phyloP scores from a whole-genome alignment of 768 basidiomycete species.

The Tephrocybe sp. region DNA sequence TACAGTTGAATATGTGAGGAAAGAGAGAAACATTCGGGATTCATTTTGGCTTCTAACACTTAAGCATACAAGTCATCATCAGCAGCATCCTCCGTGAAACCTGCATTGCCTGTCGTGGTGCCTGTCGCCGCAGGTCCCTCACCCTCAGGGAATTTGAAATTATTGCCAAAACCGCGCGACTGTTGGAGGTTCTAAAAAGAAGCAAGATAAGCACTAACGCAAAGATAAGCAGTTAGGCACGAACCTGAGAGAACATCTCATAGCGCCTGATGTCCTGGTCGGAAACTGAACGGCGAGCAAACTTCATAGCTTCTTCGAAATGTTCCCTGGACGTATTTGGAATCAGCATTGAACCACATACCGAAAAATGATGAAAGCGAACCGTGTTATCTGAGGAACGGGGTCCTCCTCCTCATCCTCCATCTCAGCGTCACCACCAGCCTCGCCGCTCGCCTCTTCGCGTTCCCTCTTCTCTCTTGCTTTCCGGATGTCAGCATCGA shows the following conservation, averaged over 20 bases:
- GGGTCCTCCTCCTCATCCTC: constrained; percentile 87
- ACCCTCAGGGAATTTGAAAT: constrained; percentile 98
- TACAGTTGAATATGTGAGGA: constrained; percentile 4
- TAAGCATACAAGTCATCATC: constrained; percentile 94
- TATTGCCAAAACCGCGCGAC: constrained; percentile 89
- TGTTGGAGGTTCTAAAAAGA: constrained; percentile 76
- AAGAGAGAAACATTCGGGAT: constrained; percentile 2
- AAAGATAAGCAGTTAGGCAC: constrained; percentile 7
- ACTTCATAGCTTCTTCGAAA: constrained; percentile 99
- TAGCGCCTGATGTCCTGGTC: constrained; percentile 97
- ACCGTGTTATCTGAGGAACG: constrained; percentile 85
- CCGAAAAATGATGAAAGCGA: constrained; percentile 23
- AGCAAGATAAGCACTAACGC: constrained; percentile 9
- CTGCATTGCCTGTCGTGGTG: constrained; percentile 57
- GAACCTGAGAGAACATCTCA: constrained; percentile 94
- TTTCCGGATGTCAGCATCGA: constrained; percentile 84
- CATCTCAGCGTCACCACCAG: constrained; percentile 64
- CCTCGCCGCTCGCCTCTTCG: constrained; percentile 59
- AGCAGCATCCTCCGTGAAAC: constrained; percentile 80
- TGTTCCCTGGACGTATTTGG: constrained; percentile 60
- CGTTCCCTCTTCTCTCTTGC: constrained; percentile 79
- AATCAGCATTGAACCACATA: constrained; percentile 9
- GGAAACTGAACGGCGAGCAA: constrained; percentile 93
- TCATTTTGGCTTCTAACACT: constrained; percentile 12
- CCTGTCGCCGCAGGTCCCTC: constrained; percentile 40